phyloP scores from a whole-genome alignment of 2,329 filamentous ascomycete genomes.

The Cordyceps farinosa region DNA sequence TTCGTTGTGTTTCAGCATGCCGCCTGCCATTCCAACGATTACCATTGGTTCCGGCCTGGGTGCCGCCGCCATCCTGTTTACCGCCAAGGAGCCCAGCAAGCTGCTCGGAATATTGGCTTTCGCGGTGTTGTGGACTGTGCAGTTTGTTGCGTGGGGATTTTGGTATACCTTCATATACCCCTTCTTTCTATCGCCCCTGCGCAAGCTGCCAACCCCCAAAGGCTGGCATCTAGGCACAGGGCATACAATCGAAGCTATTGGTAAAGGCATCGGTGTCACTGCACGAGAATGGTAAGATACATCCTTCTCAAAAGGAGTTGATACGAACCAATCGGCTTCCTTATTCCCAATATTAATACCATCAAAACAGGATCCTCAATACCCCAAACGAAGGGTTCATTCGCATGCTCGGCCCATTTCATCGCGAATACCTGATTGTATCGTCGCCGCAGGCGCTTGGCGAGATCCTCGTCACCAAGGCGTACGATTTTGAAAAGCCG shows the following conservation, averaged over 20 bases:
- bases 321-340: neutral
- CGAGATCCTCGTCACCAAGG: conserved; percentile 14
- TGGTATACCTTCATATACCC: conserved; percentile 11
- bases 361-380: neutral
- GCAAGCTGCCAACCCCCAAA: neutral
- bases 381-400: conserved; percentile 6
- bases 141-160: neutral
- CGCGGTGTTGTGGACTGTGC: neutral
- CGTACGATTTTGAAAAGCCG: conserved; percentile 23
- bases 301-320: neutral
- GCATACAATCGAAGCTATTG: neutral
- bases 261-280: neutral
- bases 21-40: neutral
- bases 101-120: neutral
- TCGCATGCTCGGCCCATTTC: neutral
- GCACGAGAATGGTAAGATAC: neutral
- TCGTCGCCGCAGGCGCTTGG: conserved; percentile 6
- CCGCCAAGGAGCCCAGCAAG: neutral
- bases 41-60: neutral
- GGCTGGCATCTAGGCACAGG: neutral
- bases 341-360: neutral
- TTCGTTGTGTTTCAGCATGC: neutral
- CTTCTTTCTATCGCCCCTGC: conserved; percentile 3
- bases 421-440: conserved; percentile 13
- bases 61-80: neutral